Conservation (phyloP, 2,329 filamentous ascomycete species). For the Sclerotinia minor region DNA sequence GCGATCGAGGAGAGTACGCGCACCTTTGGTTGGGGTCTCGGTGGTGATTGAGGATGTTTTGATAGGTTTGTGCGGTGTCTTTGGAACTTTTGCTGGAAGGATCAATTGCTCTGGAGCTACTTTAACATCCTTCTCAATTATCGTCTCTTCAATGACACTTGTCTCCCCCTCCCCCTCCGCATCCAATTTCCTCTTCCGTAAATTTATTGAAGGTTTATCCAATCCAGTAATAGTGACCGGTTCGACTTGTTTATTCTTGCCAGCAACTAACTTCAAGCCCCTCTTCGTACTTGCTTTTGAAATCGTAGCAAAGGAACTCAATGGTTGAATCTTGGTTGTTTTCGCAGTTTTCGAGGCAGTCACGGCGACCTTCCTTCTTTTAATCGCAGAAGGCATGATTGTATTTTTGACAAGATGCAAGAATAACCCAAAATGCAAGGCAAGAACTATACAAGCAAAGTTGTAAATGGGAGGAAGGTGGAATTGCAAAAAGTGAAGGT, state of each 20-base stretch:
- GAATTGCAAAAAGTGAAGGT: slow-evolving; percentile 29
- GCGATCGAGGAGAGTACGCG: slow-evolving; percentile 37
- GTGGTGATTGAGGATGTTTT: slow-evolving; percentile 27
- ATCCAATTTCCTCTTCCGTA: slow-evolving; percentile 41
- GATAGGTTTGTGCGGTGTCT: slow-evolving; percentile 37
- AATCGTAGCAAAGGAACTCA: slow-evolving; percentile 48
- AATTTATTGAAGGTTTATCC: slow-evolving; percentile 37
- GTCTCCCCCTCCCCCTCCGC: slow-evolving; percentile 33
- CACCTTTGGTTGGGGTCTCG: slow-evolving; percentile 41
- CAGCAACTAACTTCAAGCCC: slow-evolving; percentile 39
- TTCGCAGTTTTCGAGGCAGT: slow-evolving; percentile 27
- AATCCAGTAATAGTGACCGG: slow-evolving; percentile 43
- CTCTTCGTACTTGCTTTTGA: slow-evolving; percentile 45
- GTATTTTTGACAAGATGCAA: slow-evolving; percentile 30
- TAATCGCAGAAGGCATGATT: slow-evolving; percentile 39
- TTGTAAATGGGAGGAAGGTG: background rate
- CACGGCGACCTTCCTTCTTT: slow-evolving; percentile 38
- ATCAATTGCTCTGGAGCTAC: slow-evolving; percentile 26
- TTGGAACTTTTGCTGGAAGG: slow-evolving; percentile 28
- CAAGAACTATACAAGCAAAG: slow-evolving; percentile 14
- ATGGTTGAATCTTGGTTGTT: slow-evolving; percentile 36
- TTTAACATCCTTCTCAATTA: slow-evolving; percentile 27
- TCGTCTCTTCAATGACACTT: slow-evolving; percentile 23
- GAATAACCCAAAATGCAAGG: slow-evolving; percentile 13
- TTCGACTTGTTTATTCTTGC: slow-evolving; percentile 39